These are phyloP conservation scores for Calocybe cyanea DNA, from an alignment of 768 basidiomycete species.

Conservation along the genomic window DNA sequence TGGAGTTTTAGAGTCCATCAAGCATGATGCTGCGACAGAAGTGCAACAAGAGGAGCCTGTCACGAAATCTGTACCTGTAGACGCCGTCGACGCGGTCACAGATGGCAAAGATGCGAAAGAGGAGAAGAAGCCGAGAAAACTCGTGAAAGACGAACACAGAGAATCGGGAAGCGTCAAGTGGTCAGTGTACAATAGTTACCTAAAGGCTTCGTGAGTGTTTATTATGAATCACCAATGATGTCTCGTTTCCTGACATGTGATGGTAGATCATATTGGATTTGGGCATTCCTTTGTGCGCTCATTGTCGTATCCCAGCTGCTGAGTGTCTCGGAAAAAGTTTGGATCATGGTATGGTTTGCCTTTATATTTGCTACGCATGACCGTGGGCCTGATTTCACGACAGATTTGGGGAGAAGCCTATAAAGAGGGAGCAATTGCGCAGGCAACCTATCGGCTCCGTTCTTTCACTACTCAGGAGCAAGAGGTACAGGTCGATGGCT, in stretches of 20 bases:
- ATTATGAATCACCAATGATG: too few species aligned
- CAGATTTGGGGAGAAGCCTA: constrained; percentile 72
- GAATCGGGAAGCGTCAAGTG: constrained; percentile 83
- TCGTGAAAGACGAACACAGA: constrained; percentile 79
- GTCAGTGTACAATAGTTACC: constrained; percentile 62
- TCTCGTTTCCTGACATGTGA: too few species aligned
- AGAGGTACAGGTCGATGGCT: constrained; percentile 33
- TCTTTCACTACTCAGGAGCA: constrained; percentile 35
- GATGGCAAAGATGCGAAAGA: constrained; percentile 24
- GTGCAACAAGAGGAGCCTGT: constrained; percentile 43
- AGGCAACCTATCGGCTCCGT: constrained; percentile 28
- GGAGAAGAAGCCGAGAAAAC: constrained; percentile 63
- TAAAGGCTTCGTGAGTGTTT: constrained; percentile 64
- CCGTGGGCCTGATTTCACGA: neutral
- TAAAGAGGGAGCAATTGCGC: constrained; percentile 17
- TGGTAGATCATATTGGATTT: constrained; percentile 67
- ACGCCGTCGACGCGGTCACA: constrained; percentile 21
- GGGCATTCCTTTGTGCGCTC: constrained; percentile 47
- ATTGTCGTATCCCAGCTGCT: constrained; percentile 51
- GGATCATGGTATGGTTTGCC: constrained; percentile 57
- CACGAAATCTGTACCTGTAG: too few species aligned
- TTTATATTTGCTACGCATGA: neutral
- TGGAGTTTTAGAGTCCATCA: constrained; percentile 61
- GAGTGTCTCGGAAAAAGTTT: constrained; percentile 59
- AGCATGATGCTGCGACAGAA: constrained; percentile 46